Conservation (phyloP, 345 rosid species). For the Brassica carinata region DNA sequence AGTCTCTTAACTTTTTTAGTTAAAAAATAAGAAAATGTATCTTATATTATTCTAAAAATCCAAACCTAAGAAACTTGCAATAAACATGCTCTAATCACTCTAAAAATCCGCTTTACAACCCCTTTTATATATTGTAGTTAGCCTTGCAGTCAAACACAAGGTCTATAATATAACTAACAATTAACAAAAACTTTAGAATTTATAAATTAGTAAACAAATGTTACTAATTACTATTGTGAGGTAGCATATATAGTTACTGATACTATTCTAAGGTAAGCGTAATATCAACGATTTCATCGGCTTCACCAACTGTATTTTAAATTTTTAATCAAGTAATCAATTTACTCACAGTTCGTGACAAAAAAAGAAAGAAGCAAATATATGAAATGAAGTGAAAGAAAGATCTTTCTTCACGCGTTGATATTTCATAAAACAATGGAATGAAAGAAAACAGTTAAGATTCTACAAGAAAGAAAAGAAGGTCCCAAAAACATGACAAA, state of each 20-base stretch:
- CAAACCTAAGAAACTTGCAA: too few species aligned
- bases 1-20: too few species aligned
- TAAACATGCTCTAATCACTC: too few species aligned
- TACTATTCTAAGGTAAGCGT: neutral
- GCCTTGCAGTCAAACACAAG: neutral
- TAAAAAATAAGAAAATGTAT: too few species aligned
- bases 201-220: neutral
- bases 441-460: conserved; percentile 3
- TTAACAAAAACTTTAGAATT: neutral
- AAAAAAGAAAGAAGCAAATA: too few species aligned
- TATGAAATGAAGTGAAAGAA: neutral
- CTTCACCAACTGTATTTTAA: neutral
- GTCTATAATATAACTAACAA: neutral
- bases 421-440: neutral
- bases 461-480: conserved; percentile 21
- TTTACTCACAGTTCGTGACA: neutral
- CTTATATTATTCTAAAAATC: too few species aligned
- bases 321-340: neutral
- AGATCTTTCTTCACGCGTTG: neutral
- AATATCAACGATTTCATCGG: neutral
- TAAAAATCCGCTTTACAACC: neutral
- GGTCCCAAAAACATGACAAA: conserved; percentile 32
- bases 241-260: neutral
- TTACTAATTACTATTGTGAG: neutral
- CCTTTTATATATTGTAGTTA: neutral